Evolutionary conservation across 225 moss, liverwort and hornwort species (phyloP), one percentile per base, ranked within the genome.

Genomic region (Bryoerythrophyllum caledonicum): DNA sequence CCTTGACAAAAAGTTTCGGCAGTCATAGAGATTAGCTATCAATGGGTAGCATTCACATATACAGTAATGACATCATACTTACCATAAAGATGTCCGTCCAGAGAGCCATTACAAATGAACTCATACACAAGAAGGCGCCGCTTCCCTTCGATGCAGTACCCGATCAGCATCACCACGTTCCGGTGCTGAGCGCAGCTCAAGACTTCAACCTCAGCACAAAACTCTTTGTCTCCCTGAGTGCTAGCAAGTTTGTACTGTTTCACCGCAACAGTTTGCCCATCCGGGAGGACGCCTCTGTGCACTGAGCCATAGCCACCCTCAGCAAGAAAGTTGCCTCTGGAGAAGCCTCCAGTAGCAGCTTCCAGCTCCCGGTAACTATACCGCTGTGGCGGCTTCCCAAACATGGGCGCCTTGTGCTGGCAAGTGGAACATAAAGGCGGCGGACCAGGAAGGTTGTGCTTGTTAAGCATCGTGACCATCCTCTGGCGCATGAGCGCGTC

Each of bases 131-230:
- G 82, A 72, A 92, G 76, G 19, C 92, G 90, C 23, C 86, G 76
- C 81, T 86, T 84, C 46, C 90, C 90, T 76, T 92, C 92, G 53
- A 92, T 81, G 70, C 92, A 90, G 57, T 90, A 92, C 25, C 92
- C 92, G 30, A 87, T 88, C 9, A 92, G 81, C 82, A 88, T 90
- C 75, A 90, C 86, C 41, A 92, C 86, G 74, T 92, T 92, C 60
- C 90, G 88, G 63, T 88, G 86, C 79, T 90, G 92, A 37, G 92
- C 92, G 76, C 88, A 90, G 74, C 92, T 90, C 65, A 92, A 80
- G 15, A 90, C 90, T 61, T 92, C 92, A 49, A 92, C 90, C 86
- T 92, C 92, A 14, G 92, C 84, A 75, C 92, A 92, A 21, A 92
- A 92, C 72, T 90, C 89, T 60, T 90, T 90, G 46, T 92, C 92